phyloP scores from a whole-genome alignment of 2,329 filamentous ascomycete species.

The Dactylellina drechsleri region DNA sequence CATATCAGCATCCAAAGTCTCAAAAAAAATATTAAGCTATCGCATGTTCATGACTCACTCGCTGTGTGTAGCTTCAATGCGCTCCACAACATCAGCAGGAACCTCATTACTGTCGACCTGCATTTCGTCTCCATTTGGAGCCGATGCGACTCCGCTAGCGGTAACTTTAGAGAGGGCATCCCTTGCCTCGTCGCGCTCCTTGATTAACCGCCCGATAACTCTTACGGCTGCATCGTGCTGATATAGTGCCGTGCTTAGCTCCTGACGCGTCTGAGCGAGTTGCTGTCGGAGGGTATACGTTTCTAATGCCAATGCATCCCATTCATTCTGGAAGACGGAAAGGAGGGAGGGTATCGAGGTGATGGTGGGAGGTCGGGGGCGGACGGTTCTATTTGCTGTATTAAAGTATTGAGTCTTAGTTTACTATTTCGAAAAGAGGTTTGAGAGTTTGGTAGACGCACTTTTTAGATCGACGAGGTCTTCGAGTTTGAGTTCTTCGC shows the following conservation, averaged over 20 bases:
- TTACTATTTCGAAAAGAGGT: neutral
- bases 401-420: slow-evolving; percentile 1
- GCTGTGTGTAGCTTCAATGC: slow-evolving; percentile 82
- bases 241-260: slow-evolving; percentile 91
- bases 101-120: slow-evolving; percentile 84
- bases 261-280: slow-evolving; percentile 86
- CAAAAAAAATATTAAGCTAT: neutral
- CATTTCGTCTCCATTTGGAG: slow-evolving; percentile 80
- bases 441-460: slow-evolving; percentile 21
- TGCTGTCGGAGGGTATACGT: slow-evolving; percentile 91
- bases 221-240: slow-evolving; percentile 97
- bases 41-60: slow-evolving; percentile 68
- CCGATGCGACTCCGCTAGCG: slow-evolving; percentile 69
- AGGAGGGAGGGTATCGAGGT: slow-evolving; percentile 96
- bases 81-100: slow-evolving; percentile 74
- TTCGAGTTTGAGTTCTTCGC: slow-evolving; percentile 81
- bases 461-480: slow-evolving; percentile 88
- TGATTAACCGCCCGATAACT: slow-evolving; percentile 90
- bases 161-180: slow-evolving; percentile 87
- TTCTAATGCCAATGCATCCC: slow-evolving; percentile 92
- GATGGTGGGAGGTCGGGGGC: slow-evolving; percentile 88
- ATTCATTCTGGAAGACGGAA: slow-evolving; percentile 96
- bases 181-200: slow-evolving; percentile 89
- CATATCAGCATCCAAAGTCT: slow-evolving; percentile 10
- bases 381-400: slow-evolving; percentile 76